Evolutionary conservation across 2,329 filamentous ascomycete species (phyloP).

Genomic region (Pestalotiopsis fici): DNA sequence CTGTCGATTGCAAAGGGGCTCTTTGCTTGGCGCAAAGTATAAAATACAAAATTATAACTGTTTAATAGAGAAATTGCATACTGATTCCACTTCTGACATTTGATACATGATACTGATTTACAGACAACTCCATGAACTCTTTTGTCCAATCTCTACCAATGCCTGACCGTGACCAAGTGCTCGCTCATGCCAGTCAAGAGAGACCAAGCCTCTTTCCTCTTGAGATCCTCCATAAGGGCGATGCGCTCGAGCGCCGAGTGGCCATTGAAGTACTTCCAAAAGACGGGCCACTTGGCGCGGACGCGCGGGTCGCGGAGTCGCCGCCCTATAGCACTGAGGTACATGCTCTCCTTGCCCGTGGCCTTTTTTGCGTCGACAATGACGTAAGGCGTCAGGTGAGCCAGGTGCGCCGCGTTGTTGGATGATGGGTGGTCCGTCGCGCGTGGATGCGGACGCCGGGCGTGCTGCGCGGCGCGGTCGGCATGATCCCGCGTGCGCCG

Average conservation of each 20-base stretch:
- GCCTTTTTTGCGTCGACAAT: constrained; percentile 80
- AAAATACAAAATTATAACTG: neutral
- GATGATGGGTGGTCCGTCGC: constrained; percentile 56
- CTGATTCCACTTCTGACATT: neutral
- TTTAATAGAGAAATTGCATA: neutral
- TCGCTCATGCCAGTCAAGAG: constrained; percentile 67
- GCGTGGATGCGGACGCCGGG: constrained; percentile 48
- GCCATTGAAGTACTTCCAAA: constrained; percentile 88
- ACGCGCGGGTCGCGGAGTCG: constrained; percentile 56
- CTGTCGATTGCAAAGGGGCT: constrained; percentile 22
- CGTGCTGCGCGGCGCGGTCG: constrained; percentile 57
- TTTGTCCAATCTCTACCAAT: constrained; percentile 60
- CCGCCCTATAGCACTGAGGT: constrained; percentile 59
- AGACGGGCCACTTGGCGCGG: constrained; percentile 68
- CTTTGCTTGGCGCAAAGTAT: constrained; percentile 15
- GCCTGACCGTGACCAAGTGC: constrained; percentile 65
- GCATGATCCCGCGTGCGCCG: constrained; percentile 56
- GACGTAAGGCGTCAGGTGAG: constrained; percentile 61
- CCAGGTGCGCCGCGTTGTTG: constrained; percentile 60
- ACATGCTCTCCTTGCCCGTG: constrained; percentile 76
- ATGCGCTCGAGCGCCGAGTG: constrained; percentile 83
- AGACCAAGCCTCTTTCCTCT: constrained; percentile 78
- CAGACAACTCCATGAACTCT: no score
- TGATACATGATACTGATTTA: neutral
- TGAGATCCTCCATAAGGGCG: constrained; percentile 80